These are phyloP conservation scores for Pseudogymnoascus sp. DNA, from an alignment of 2,329 filamentous ascomycete genomes.

Conservation along the genomic window DNA sequence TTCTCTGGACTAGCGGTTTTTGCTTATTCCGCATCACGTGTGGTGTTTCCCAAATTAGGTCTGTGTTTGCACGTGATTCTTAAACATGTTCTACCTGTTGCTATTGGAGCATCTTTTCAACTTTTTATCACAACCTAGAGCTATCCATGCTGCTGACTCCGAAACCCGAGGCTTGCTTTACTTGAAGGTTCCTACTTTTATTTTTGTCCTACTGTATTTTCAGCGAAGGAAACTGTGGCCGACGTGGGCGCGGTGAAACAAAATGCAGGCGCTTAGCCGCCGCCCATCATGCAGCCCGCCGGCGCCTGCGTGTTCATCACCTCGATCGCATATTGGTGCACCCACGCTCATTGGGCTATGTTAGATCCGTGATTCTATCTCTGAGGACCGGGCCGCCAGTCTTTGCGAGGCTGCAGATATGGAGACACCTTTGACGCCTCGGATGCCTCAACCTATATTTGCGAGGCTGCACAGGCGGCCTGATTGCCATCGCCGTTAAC, in stretches of 20 bases:
- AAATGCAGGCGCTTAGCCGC: neutral
- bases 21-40: neutral
- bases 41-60: neutral
- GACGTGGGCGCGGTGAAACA: neutral
- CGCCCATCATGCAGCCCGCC: neutral
- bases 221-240: neutral
- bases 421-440: neutral
- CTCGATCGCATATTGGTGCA: neutral
- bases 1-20: neutral
- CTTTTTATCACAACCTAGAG: neutral
- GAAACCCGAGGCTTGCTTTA: neutral
- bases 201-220: neutral
- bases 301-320: neutral
- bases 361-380: neutral
- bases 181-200: neutral
- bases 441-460: neutral
- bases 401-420: neutral
- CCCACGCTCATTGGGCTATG: neutral
- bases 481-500: constrained; percentile 9
- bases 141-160: neutral
- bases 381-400: neutral
- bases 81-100: too few relatives aligned
- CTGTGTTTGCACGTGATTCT: neutral
- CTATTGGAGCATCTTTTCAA: too few relatives aligned
- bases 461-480: neutral